Percentiles rank a stretch among this genome's conserved stretches.
Evolutionary conservation across 768 basidiomycete species (phyloP).

Genomic region (Dendrothele bispora): DNA sequence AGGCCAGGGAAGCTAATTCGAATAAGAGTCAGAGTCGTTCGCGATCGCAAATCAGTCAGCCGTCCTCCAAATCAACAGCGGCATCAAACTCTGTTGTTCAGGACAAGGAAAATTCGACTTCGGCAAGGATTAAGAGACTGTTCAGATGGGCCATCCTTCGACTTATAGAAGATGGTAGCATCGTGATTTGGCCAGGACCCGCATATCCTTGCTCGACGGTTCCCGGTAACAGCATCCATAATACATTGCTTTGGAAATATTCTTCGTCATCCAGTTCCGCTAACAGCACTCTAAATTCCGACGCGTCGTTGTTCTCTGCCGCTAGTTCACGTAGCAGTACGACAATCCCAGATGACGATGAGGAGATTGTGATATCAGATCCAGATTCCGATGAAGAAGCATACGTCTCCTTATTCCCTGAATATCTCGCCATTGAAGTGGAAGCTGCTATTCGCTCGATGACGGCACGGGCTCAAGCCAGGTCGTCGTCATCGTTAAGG

Average conservation of each 20-base stretch:
- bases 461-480: constrained; percentile 13
- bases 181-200: constrained; percentile 73
- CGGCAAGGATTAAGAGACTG: constrained; percentile 61
- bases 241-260: constrained; percentile 46
- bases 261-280: background rate
- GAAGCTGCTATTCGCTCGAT: constrained; percentile 43
- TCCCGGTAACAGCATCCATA: constrained; percentile 13
- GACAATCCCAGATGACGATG: constrained; percentile 27
- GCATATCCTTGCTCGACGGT: constrained; percentile 31
- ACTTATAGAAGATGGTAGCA: constrained; percentile 69
- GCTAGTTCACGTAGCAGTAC: constrained; percentile 22
- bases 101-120: constrained; percentile 21
- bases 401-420: constrained; percentile 61
- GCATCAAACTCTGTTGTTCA: background rate
- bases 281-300: constrained; percentile 22
- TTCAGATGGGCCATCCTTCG: constrained; percentile 66
- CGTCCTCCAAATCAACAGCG: background rate
- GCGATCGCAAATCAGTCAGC: background rate
- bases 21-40: constrained; percentile 8
- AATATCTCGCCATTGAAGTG: constrained; percentile 47
- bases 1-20: constrained; percentile 30
- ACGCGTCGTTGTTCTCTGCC: constrained; percentile 32
- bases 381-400: constrained; percentile 61
- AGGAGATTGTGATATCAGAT: constrained; percentile 57
- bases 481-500: constrained; percentile 9